A percentile compares a stretch with the other conserved stretches of the same genome.
Conservation (phyloP, 495 filamentous ascomycete species). For the Tuber microsphaerosporum region DNA sequence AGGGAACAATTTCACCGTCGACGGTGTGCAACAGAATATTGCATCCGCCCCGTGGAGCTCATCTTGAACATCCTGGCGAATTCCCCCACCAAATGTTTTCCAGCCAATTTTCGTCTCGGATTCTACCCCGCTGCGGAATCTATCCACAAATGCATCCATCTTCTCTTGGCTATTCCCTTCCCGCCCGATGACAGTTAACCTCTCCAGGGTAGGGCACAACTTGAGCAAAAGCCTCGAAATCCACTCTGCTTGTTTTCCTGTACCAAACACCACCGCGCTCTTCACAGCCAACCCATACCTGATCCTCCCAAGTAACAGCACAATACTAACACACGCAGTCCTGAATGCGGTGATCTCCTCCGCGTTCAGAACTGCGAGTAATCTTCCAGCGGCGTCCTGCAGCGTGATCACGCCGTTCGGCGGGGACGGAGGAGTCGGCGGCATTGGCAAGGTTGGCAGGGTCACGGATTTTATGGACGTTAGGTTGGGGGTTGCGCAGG, state of each 20-base stretch:
- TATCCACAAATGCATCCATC: conserved; percentile 51
- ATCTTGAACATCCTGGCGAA: conserved; percentile 47
- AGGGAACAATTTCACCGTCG: conserved; percentile 56
- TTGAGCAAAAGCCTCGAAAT: conserved; percentile 61
- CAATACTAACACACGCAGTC: conserved; percentile 72
- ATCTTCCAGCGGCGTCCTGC: conserved; percentile 57
- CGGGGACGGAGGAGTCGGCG: conserved; percentile 49
- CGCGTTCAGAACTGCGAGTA: conserved; percentile 74
- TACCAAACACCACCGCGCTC: conserved; percentile 77
- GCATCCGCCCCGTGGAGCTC: conserved; percentile 63
- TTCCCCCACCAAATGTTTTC: background rate
- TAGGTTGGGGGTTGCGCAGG: conserved; percentile 50
- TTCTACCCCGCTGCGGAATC: conserved; percentile 66
- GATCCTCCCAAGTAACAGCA: conserved; percentile 64
- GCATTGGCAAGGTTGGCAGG: conserved; percentile 34
- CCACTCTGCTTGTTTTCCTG: conserved; percentile 88
- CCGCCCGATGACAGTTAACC: conserved; percentile 29
- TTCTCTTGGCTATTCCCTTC: conserved; percentile 12
- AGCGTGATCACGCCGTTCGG: conserved; percentile 75
- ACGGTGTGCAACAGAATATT: conserved; percentile 75
- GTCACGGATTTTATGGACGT: conserved; percentile 35
- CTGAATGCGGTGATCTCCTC: conserved; percentile 86
- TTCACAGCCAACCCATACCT: conserved; percentile 47
- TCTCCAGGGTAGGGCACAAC: conserved; percentile 13
- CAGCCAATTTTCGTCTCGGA: conserved; percentile 43